phyloP scores from a whole-genome alignment of 352 stramenopile genomes.

The Aphanomyces stellatus region DNA sequence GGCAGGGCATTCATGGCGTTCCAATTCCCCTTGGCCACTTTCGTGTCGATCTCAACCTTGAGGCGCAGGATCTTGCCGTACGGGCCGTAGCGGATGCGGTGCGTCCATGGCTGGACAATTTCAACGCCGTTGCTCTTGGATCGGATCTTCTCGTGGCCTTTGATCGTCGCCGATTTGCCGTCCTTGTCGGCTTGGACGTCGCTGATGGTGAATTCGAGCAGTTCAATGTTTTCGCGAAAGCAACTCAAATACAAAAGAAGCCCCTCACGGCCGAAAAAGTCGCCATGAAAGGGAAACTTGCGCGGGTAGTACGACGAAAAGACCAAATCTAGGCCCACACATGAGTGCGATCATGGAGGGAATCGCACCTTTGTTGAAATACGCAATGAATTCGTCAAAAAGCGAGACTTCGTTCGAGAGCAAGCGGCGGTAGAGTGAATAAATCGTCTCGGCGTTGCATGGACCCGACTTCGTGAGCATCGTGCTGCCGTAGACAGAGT shows the following conservation, averaged over 20 bases:
- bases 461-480: constrained; percentile 44
- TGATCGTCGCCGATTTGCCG: constrained; percentile 62
- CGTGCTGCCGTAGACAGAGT: constrained; percentile 61
- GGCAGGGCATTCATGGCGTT: constrained; percentile 75
- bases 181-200: constrained; percentile 50
- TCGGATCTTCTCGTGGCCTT: constrained; percentile 73
- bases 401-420: constrained; percentile 40
- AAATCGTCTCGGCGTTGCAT: constrained; percentile 64
- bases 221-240: constrained; percentile 70
- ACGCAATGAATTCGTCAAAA: constrained; percentile 62
- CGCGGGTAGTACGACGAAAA: constrained; percentile 80
- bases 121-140: constrained; percentile 62
- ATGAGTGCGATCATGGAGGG: neutral
- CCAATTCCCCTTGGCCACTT: constrained; percentile 60
- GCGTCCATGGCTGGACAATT: constrained; percentile 66
- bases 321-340: constrained; percentile 44
- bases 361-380: constrained; percentile 75
- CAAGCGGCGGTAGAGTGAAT: constrained; percentile 66
- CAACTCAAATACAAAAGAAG: constrained; percentile 64
- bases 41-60: constrained; percentile 66
- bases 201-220: constrained; percentile 68
- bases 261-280: constrained; percentile 81
- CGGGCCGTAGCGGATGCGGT: constrained; percentile 67
- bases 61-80: constrained; percentile 77
- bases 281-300: constrained; percentile 59